Evolutionary conservation across 208 protist species (phyloP).

Genomic region (Leishmania turanica): DNA sequence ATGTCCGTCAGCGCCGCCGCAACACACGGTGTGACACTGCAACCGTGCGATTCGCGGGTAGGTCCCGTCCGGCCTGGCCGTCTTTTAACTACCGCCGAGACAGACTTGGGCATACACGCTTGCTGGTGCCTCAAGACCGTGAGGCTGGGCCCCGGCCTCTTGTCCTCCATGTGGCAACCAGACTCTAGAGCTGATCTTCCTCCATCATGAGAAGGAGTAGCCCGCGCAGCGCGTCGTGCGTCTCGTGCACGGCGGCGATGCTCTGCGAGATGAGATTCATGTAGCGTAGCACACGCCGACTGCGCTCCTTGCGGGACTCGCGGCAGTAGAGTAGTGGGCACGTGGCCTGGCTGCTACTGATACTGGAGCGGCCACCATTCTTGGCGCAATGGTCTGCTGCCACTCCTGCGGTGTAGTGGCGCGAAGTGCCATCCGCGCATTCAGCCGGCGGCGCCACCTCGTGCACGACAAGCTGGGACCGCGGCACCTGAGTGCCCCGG

Average conservation of each 20-base stretch:
- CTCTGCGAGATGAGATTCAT: constrained; percentile 55
- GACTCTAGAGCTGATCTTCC: constrained; percentile 44
- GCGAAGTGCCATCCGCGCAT: not conserved
- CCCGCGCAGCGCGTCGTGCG: constrained; percentile 58
- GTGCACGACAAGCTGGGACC: not conserved
- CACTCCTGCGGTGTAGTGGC: not conserved
- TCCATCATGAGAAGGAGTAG: constrained; percentile 62
- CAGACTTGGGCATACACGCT: not conserved
- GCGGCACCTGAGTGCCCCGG: not conserved
- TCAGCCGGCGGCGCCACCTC: not conserved
- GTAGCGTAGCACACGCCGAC: constrained; percentile 46
- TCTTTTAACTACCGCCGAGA: not conserved
- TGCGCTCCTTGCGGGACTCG: constrained; percentile 45
- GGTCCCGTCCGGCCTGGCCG: not conserved
- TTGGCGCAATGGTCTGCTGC: not conserved
- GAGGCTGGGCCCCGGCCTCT: not conserved
- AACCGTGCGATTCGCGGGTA: not conserved
- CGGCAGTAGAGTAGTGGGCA: constrained; percentile 30
- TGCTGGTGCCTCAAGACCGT: not conserved
- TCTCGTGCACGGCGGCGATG: constrained; percentile 41
- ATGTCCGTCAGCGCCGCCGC: not conserved
- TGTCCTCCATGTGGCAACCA: not conserved
- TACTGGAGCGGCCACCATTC: not conserved
- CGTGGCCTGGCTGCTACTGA: constrained; percentile 22
- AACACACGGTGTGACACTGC: not conserved